These are phyloP conservation scores for Thelonectria olida DNA, from an alignment of 2,329 filamentous ascomycete species.

Conservation along the genomic window DNA sequence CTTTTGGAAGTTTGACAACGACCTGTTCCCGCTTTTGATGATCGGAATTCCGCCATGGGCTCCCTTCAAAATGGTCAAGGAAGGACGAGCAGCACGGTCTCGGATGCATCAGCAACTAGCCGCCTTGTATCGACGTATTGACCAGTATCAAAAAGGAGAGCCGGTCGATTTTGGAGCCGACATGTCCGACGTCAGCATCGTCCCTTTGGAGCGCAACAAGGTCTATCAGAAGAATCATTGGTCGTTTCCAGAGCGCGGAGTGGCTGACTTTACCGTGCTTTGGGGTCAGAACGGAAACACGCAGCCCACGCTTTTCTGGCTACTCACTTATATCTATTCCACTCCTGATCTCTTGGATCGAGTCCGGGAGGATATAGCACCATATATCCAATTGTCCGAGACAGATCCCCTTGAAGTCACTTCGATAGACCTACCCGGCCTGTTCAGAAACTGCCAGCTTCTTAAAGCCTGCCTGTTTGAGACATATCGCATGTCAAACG, in stretches of 20 bases:
- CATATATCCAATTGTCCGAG: conserved; percentile 12
- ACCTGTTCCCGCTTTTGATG: conserved; percentile 31
- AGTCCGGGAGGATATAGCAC: conserved; percentile 26
- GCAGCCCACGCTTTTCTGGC: conserved; percentile 34
- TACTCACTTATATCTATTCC: conserved; percentile 29
- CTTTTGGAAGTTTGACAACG: conserved; percentile 36
- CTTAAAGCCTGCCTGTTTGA: conserved; percentile 36
- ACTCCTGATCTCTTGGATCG: conserved; percentile 19
- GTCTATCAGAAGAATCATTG: conserved; percentile 23
- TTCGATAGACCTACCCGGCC: conserved; percentile 18
- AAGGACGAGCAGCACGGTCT: conserved; percentile 27
- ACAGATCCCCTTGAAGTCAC: conserved; percentile 9
- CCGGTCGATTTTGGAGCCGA: conserved; percentile 23
- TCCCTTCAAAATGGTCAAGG: conserved; percentile 26
- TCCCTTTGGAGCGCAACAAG: conserved; percentile 27
- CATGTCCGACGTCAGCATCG: conserved; percentile 26
- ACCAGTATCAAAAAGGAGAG: conserved; percentile 21
- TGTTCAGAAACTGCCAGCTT: conserved; percentile 28
- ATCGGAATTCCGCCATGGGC: conserved; percentile 32
- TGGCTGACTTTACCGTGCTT: conserved; percentile 20
- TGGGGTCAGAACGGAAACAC: conserved; percentile 36
- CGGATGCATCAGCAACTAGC: conserved; percentile 21
- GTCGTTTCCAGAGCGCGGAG: conserved; percentile 19
- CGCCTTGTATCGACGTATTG: conserved; percentile 13
- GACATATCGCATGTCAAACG: conserved; percentile 31